A percentile compares a stretch with the other conserved stretches of the same genome.
These are phyloP conservation scores for Hyphopichia homilentoma DNA, from an alignment of 805 yeast genomes.

Conservation along the genomic window DNA sequence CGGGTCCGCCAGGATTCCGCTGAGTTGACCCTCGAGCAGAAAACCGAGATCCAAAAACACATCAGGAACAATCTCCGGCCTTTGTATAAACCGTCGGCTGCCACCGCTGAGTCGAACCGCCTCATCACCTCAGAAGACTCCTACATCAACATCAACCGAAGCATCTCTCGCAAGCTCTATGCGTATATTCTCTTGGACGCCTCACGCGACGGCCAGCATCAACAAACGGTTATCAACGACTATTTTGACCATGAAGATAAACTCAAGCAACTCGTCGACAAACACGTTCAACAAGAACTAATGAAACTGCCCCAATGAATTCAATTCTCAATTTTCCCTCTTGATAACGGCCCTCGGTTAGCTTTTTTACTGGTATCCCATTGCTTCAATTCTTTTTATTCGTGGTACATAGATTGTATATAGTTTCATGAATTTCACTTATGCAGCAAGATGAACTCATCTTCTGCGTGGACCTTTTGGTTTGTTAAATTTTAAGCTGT, in stretches of 20 bases:
- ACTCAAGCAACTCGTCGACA: constrained; percentile 20
- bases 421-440: too few relatives aligned
- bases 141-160: constrained; percentile 61
- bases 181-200: constrained; percentile 18
- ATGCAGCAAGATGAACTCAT: too few relatives aligned
- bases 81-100: constrained; percentile 31
- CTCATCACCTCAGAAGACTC: constrained; percentile 27
- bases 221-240: constrained; percentile 7
- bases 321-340: too few relatives aligned
- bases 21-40: constrained; percentile 41
- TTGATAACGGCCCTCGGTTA: too few relatives aligned
- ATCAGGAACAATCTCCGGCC: constrained; percentile 53
- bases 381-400: neutral
- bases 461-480: constrained; percentile 69
- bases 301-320: constrained; percentile 1
- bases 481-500: constrained; percentile 41
- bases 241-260: constrained; percentile 15
- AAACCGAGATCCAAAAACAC: constrained; percentile 51
- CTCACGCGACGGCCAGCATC: constrained; percentile 4
- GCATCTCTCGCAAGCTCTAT: constrained; percentile 60
- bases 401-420: neutral
- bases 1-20: too few relatives aligned
- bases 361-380: too few relatives aligned
- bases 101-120: constrained; percentile 20
- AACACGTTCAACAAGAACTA: constrained; percentile 19